Evolutionary conservation across 805 yeast genomes (phyloP), one percentile per base, ranked within the genome.

Genomic region (Myxozyma lipomycoides): DNA sequence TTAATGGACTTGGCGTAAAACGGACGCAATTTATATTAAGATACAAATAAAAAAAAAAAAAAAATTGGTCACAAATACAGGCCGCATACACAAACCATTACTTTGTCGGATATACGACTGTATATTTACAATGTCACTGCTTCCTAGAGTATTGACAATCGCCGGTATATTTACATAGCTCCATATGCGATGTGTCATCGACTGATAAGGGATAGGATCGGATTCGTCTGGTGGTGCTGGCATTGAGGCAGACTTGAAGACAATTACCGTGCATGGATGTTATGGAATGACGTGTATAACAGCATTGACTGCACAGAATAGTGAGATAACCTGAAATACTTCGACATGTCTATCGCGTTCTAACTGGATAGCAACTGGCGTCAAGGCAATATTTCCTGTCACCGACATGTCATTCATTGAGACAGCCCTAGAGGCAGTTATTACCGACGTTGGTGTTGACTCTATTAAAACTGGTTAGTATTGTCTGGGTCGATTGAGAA

Each of bases 221-320:
- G 96, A 87, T 64, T 78, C 82, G 40, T 83, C 91, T 9, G 96
- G 95, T 2, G 95, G 95, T 2, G 95, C 96, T 1, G 96, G 96
- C 2, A 81, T 87, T 44, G 95, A 87, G 65, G 95, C 95, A 0
- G 96, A 87, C 64, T 64, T 87, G 35, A 88, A 88, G 68, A 81
- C 95, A 0, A 77, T 87, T 48, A 73, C 84, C 2, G 84, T 85
- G 1, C 86, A 84, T 61, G 78, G 79, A 15, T 87, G 87, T 45
- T 85, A 82, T 62, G 95, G 86, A 0, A 68, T 83, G 65, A 84
- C 90, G 0, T 83, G 89, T 61, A 80, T 86, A 40, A 78, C 89
- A 6, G 90, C 89, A 2, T 67, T 88, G 51, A 87, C 95, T 0
- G 84, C 89, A 4, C 95, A 88, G 62, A 86, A 88, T 61, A 83